phyloP scores from a whole-genome alignment of 2,329 filamentous ascomycete species.

The Lecanicillium sp. region DNA sequence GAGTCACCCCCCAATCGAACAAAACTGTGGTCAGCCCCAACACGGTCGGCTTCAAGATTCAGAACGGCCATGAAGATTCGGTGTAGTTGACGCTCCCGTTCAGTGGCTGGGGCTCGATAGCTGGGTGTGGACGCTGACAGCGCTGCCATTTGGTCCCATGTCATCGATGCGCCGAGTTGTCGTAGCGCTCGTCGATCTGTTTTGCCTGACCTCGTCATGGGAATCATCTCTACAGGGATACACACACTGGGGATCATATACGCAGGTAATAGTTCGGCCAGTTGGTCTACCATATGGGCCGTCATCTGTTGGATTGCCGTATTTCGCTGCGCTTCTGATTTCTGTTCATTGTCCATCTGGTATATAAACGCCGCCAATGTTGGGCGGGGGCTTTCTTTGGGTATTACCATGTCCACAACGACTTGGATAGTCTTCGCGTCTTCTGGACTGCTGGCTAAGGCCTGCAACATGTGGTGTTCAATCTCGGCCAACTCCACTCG shows the following conservation, averaged over 20 bases:
- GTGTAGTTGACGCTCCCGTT: not conserved
- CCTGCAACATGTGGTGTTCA: conserved; percentile 10
- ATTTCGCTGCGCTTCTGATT: too few species aligned
- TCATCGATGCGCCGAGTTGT: not conserved
- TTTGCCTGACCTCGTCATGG: too few species aligned
- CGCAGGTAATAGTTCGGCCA: too few species aligned
- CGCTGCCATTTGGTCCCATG: not conserved
- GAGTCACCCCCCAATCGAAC: conserved; percentile 26
- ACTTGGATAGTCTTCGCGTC: not conserved
- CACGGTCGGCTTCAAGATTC: conserved; percentile 1
- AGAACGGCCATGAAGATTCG: not conserved
- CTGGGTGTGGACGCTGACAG: not conserved
- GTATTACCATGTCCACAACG: conserved; percentile 3
- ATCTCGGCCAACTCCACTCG: conserved; percentile 35
- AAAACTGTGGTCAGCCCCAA: conserved; percentile 6
- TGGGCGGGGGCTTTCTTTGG: conserved; percentile 1
- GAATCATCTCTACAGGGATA: too few species aligned
- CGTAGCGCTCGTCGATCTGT: too few species aligned
- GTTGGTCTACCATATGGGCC: too few species aligned
- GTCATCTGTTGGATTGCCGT: too few species aligned
- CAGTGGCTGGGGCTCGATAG: not conserved
- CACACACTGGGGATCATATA: too few species aligned
- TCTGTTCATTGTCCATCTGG: too few species aligned
- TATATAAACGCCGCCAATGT: not conserved
- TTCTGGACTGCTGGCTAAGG: not conserved